Evolutionary conservation across 2,329 filamentous ascomycete species (phyloP), one percentile per base, ranked within the genome.

Genomic region (Arthrobotrys megalospora): DNA sequence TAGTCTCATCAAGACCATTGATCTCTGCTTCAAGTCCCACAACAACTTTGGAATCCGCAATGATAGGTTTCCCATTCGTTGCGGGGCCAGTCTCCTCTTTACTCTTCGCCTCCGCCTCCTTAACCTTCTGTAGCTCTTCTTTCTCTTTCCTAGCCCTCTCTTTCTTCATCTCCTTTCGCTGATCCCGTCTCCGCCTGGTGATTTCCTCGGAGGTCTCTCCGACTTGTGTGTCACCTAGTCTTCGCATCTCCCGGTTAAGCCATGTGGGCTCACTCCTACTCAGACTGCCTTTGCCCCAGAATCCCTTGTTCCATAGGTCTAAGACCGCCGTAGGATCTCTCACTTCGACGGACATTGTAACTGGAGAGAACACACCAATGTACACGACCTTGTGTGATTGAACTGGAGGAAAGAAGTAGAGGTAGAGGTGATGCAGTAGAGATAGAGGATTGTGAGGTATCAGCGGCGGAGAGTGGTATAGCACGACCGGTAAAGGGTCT

Each of bases 191-290:
- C 81, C 90, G 88, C 43, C 88, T 88, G 1, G 95, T 99, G 66
- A 90, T 86, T 79, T 96, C 91, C 85, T 97, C 95, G 81, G 92
- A 94, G 50, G 96, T 96, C 36, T 89, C 88, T 28, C 90, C 85
- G 14, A 90, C 84, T 10, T 92, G 92, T 76, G 88, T 88, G 63
- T 82, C 79, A 45, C 81, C 81, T 7, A 82, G 65, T n/a, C 91
- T 89, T 32, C 91, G 90, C 84, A 93, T 91, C 84, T 97, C 93
- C 80, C 92, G 88, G 80, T 92, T 92, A 63, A 97, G 85, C 96
- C 96, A 99, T 81, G 91, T 96, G 2, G 95, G 95, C 84, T 99
- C 95, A 86, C 94, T 97, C 82, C 96, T 90, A 86, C 94, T 97
- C 75, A 98, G 86, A 81, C 87, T 95, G 52, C 96, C 96, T 84